These are phyloP conservation scores for Cynara cardunculus DNA, from an alignment of 129 eudicot genomes.

Conservation along the genomic window DNA sequence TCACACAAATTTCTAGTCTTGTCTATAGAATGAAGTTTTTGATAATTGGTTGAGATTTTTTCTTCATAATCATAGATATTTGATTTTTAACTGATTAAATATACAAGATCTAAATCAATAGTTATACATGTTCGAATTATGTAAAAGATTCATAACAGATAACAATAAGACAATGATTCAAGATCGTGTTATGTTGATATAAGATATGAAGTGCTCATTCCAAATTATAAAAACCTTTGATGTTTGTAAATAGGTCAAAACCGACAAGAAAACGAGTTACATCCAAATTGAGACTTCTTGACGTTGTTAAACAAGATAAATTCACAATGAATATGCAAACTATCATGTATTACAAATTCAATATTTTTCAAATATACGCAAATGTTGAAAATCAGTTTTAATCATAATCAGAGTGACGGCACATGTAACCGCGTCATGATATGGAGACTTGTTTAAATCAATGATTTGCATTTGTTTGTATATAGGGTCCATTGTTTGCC, in stretches of 20 bases:
- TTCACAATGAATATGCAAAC: background rate
- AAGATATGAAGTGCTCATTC: no score
- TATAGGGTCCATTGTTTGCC: conserved; percentile 1
- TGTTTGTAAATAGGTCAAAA: background rate
- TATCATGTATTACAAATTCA: background rate
- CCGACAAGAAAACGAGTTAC: background rate
- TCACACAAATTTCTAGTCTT: background rate
- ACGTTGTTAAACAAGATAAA: background rate
- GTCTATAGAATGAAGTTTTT: no score
- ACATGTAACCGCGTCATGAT: background rate
- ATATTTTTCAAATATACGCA: background rate
- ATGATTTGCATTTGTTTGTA: conserved; percentile 8
- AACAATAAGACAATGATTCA: background rate
- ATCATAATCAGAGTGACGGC: background rate
- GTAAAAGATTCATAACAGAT: no score
- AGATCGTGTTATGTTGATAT: no score
- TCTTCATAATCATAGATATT: no score
- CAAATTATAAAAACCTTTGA: no score
- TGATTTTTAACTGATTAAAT: background rate
- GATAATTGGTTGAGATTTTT: no score
- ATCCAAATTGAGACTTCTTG: background rate
- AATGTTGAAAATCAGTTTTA: background rate
- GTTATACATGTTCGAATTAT: no score
- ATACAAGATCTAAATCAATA: no score
- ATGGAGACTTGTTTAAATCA: background rate